phyloP scores from a whole-genome alignment of 257 asterid genomes.

The Catharanthus roseus region DNA sequence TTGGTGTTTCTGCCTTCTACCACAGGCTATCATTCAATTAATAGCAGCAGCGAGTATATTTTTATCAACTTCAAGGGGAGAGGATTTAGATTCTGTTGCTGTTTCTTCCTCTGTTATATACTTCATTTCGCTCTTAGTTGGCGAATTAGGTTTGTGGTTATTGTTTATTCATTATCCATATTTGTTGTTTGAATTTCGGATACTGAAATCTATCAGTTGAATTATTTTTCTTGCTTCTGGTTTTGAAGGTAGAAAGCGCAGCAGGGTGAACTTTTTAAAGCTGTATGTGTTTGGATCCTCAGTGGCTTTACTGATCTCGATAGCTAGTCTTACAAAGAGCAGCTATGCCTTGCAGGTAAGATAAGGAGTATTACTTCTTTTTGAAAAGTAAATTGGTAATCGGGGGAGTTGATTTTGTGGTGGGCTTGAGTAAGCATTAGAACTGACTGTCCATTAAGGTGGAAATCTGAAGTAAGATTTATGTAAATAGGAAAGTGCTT shows the following conservation, averaged over 20 bases:
- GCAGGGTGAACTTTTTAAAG: conserved; percentile 51
- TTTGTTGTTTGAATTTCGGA: neutral
- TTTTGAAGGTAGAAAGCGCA: conserved; percentile 68
- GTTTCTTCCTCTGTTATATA: conserved; percentile 34
- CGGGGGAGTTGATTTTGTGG: no score
- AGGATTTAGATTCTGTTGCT: conserved; percentile 34
- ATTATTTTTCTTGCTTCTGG: conserved; percentile 8
- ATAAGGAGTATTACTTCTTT: neutral
- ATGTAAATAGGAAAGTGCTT: neutral
- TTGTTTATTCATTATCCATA: conserved; percentile 1
- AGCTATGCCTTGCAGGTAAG: conserved; percentile 42
- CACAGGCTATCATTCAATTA: conserved; percentile 61
- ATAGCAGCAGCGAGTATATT: conserved; percentile 28
- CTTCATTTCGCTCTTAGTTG: conserved; percentile 54
- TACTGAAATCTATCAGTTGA: neutral
- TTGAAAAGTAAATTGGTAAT: neutral
- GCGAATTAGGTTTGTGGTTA: conserved; percentile 57
- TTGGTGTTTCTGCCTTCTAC: conserved; percentile 10
- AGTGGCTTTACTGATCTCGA: conserved; percentile 40
- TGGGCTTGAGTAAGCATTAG: no score
- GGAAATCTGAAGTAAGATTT: neutral
- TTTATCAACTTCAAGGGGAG: conserved; percentile 36
- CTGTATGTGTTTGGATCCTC: conserved; percentile 63
- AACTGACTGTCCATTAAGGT: neutral
- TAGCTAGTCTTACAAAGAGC: conserved; percentile 33